Base-by-base conservation (phyloP, 2,329 filamentous ascomycete species). In the Ophidiomyces ophidiicola region DNA sequence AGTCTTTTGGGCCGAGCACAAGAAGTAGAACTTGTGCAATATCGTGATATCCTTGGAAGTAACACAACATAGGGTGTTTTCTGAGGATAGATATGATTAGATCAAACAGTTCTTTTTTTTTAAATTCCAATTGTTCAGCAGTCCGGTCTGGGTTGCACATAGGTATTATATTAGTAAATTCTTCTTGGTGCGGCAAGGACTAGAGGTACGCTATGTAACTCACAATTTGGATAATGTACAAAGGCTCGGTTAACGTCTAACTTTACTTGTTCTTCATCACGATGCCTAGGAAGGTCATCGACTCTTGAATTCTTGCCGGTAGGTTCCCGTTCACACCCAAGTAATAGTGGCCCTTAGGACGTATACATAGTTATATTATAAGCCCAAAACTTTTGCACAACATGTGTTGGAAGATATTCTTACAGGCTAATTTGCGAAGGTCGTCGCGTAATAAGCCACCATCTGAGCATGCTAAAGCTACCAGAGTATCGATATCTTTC, bases 21-120 rank as follows among this genome's bases (percentile, higher is more conserved):
- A 98, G 72, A 28, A 96, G 73, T 44, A 98, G 72, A 17, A 98
- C 90, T 63, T 98, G 92, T 51, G 84, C 90, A 53, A 98, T 96
- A 64, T 98, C 90, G 61, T 98, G 90, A 59, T 92, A 98, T 57
- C 90, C 90, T 65, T 98, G 90, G 60, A 98, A 98, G 64, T 98
- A 98, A 66, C 78, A 85, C 24, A 98, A 74, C 57, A 80, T 78
- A 11, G 87, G 85, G 52, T 92, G 72, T 23, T 74, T 74, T 38
- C 92, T 80, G 32, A 98, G 72, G 10, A 92, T 76, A 47, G 81
- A 72, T 36, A 75, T 74, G 52, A 98, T 96, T 36, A 98, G 70
- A 46, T 76, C 66, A 5, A 78, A 88, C 1, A 98, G 72, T 53
- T 90, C 78, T 39, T 69, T 57, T 56, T 90, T 94, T 54, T 82